Evolutionary conservation across 192 early-diverging fungal species (phyloP), one percentile per base, ranked within the genome.

Genomic region (Endogone sp.): DNA sequence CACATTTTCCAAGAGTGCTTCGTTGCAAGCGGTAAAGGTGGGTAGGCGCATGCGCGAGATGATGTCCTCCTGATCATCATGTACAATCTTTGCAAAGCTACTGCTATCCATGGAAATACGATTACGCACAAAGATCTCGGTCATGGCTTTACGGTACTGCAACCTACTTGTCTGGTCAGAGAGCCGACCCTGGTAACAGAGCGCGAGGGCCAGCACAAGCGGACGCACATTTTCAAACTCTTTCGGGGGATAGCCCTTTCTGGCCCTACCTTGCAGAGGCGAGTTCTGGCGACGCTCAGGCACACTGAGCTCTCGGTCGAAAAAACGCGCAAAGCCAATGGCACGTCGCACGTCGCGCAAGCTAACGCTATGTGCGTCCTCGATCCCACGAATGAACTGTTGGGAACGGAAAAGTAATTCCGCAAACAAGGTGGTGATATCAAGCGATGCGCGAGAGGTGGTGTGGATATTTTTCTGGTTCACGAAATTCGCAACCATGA

Each of bases 1-100:
- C 8, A 69, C 68, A 37, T 69, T 69, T 65, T 69, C 68, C n/a
- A 69, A 65, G 29, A 69, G 29, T 9, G 68, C 68, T 62, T 64
- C 68, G 23, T 69, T 69, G 6, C 13, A 11, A 13, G 68, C 68
- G 4, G 68, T 69, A 32, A 49, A 55, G 2, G 68, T 27, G 11
- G 68, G 61, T 21, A 25, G 29, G n/a, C 3, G 22, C 68, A 69
- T 69, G 25, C 68, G 30, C 20, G 44, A 29, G n/a, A 69, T 66
- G 49, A 55, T 63, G 55, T 69, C 62, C 27, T 23, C 23, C 30
- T 69, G 68, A 4, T 69, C 68, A 24, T 69, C 24, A 27, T 25
- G n/a, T 20, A 69, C n/a, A 23, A 69, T 37, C 1, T 24, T 32
- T 30, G 60, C 29, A 62, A 69, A 69, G 3, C 24, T 1, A 2